These are phyloP conservation scores for Saturnispora quitensis DNA, from an alignment of 805 yeast genomes.

Conservation along the genomic window DNA sequence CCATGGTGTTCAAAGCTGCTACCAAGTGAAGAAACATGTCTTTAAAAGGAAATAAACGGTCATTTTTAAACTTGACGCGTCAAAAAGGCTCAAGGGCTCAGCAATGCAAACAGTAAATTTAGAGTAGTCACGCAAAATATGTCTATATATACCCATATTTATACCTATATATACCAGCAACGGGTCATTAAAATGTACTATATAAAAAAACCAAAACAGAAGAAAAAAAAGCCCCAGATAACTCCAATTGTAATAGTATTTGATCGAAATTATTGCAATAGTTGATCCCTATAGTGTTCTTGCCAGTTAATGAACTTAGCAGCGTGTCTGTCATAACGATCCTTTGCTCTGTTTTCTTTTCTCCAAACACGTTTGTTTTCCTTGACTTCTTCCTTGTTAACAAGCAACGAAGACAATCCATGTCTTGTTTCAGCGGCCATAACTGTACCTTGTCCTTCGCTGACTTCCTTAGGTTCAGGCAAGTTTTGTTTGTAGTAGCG, in stretches of 20 bases:
- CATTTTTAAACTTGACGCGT: not conserved
- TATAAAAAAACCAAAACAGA: not conserved
- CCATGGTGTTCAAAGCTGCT: not conserved
- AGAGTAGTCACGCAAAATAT: not conserved
- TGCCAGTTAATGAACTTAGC: constrained; percentile 72
- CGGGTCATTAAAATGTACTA: not conserved
- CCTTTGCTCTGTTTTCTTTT: constrained; percentile 40
- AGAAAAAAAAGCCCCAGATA: not conserved
- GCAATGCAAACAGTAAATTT: not conserved
- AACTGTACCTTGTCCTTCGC: constrained; percentile 66
- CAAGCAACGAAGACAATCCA: constrained; percentile 26
- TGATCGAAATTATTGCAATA: constrained; percentile 32
- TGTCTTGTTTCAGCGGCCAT: constrained; percentile 68
- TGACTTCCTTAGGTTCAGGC: constrained; percentile 38
- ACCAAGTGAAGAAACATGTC: not conserved
- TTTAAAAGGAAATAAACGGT: not conserved
- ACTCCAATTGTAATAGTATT: not conserved
- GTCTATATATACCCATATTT: not conserved
- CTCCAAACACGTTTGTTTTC: constrained; percentile 52
- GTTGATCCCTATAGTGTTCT: constrained; percentile 72
- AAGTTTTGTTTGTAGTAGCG: constrained; percentile 64
- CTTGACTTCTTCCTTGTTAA: constrained; percentile 34
- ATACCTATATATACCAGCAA: not conserved
- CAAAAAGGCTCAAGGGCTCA: not conserved
- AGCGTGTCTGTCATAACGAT: constrained; percentile 45